Percentiles rank a stretch among this genome's conserved stretches.
These are phyloP conservation scores for Cinchona pubescens DNA, from an alignment of 257 asterid species.

Conservation along the genomic window DNA sequence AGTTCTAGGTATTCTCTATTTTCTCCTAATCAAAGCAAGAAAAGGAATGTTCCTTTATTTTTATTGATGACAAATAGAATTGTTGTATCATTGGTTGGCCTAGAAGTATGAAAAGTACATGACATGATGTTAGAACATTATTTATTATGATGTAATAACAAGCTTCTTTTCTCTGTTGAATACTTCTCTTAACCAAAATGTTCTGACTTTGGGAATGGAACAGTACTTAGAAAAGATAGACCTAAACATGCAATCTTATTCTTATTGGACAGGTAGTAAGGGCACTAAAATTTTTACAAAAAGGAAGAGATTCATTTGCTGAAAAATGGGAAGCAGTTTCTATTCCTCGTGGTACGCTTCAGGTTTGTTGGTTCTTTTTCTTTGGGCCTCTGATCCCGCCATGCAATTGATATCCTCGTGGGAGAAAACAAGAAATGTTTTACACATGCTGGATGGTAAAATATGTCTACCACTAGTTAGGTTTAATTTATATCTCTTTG, in stretches of 20 bases:
- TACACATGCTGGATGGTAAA: not conserved
- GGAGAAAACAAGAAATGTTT: not conserved
- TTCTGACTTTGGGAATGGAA: not conserved
- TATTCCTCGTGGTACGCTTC: constrained; percentile 99
- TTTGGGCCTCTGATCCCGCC: constrained; percentile 8
- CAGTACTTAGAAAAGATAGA: not conserved
- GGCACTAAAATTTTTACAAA: constrained; percentile 75
- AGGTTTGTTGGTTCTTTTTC: constrained; percentile 71
- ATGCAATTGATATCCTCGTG: not conserved
- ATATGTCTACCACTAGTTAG: no score
- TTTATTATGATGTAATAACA: not conserved
- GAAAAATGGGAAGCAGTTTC: constrained; percentile 81
- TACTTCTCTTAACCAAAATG: not conserved
- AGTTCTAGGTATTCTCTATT: not conserved
- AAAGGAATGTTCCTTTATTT: not conserved
- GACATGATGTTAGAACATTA: not conserved
- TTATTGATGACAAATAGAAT: not conserved
- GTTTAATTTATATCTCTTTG: not conserved
- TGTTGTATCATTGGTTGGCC: not conserved
- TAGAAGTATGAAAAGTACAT: not conserved
- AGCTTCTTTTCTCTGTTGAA: not conserved
- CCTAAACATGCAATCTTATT: not conserved
- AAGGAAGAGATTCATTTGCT: constrained; percentile 50
- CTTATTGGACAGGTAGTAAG: constrained; percentile 68
- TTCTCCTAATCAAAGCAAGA: not conserved